phyloP scores from a whole-genome alignment of 2,329 filamentous ascomycete species.

The Epichloe aotearoae region DNA sequence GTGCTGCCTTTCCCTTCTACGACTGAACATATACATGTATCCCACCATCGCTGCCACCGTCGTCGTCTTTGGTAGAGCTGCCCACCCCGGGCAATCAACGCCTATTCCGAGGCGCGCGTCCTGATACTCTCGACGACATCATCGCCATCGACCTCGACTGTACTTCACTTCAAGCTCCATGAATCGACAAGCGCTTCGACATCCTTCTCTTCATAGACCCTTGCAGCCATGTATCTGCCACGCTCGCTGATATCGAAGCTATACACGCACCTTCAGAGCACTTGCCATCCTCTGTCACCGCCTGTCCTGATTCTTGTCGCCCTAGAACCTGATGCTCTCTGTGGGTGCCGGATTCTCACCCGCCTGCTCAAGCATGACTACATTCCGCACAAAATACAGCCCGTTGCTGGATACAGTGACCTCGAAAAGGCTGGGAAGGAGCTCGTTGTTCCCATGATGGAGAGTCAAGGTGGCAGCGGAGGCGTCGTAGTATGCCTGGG shows the following conservation, averaged over 20 bases:
- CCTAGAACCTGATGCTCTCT: conserved; percentile 89
- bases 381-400: conserved; percentile 94
- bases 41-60: neutral
- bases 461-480: conserved; percentile 68
- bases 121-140: conserved; percentile 1
- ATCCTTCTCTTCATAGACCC: conserved; percentile 17
- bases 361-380: conserved; percentile 93
- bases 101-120: neutral
- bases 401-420: conserved; percentile 84
- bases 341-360: conserved; percentile 87
- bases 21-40: neutral
- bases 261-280: conserved; percentile 76
- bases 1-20: neutral
- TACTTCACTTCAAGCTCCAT: conserved; percentile 12
- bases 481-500: conserved; percentile 87
- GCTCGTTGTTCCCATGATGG: conserved; percentile 75
- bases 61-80: neutral
- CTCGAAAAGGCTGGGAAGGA: conserved; percentile 67
- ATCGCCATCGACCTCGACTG: conserved; percentile 5
- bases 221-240: conserved; percentile 74
- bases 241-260: conserved; percentile 79
- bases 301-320: conserved; percentile 86
- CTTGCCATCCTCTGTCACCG: conserved; percentile 78
- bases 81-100: neutral
- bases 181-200: conserved; percentile 10